phyloP scores from a whole-genome alignment of 2,329 filamentous ascomycete genomes.

The Ophiocordyceps camponoti-floridani region DNA sequence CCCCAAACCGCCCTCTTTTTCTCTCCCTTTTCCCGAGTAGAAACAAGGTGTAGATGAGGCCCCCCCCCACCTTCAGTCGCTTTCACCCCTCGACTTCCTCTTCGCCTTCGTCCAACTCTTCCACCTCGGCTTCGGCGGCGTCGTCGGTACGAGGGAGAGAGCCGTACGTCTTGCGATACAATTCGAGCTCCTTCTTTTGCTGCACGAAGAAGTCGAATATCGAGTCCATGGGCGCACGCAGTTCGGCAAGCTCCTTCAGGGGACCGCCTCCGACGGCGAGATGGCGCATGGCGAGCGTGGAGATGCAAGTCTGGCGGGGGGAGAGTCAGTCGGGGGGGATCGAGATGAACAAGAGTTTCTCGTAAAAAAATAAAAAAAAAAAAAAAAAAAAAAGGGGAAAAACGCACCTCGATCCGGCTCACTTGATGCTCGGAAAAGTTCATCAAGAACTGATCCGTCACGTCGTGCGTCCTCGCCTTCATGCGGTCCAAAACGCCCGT shows the following conservation, averaged over 20 bases:
- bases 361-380: too few species aligned
- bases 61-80: neutral
- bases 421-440: constrained; percentile 92
- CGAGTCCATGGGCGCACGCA: constrained; percentile 61
- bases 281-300: constrained; percentile 62
- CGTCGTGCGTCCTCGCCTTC: constrained; percentile 54
- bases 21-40: neutral
- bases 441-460: constrained; percentile 74
- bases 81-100: constrained; percentile 7
- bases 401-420: constrained; percentile 77
- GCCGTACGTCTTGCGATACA: constrained; percentile 37
- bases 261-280: constrained; percentile 51
- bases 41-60: too few species aligned
- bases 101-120: constrained; percentile 4
- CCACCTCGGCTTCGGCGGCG: neutral
- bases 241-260: constrained; percentile 46
- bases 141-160: constrained; percentile 11
- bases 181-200: constrained; percentile 45
- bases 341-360: too few species aligned
- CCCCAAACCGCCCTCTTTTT: neutral
- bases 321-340: too few species aligned
- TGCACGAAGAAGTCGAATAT: constrained; percentile 44
- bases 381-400: neutral
- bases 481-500: constrained; percentile 61
- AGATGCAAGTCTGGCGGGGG: constrained; percentile 55